These are phyloP conservation scores for Mycena capillaripes DNA, from an alignment of 768 basidiomycete genomes.

Conservation along the genomic window DNA sequence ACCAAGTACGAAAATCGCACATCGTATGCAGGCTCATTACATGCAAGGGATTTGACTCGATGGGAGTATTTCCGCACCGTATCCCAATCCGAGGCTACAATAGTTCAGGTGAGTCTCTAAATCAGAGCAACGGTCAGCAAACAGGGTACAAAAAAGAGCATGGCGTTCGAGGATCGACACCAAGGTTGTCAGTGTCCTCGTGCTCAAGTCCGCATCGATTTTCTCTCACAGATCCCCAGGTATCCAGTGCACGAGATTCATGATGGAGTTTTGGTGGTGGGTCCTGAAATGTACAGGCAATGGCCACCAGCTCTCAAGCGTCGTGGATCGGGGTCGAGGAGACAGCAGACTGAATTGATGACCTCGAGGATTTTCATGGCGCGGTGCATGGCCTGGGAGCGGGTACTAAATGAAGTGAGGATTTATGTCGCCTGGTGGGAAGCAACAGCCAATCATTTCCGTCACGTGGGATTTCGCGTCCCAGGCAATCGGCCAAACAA, in stretches of 20 bases:
- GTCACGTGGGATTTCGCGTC: too few species aligned
- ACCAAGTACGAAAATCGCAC: not conserved
- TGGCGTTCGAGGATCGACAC: not conserved
- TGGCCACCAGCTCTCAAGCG: not conserved
- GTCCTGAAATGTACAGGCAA: not conserved
- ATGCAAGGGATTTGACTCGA: not conserved
- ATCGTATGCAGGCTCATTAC: not conserved
- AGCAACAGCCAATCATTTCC: too few species aligned
- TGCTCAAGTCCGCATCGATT: not conserved
- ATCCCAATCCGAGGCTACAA: slow-evolving; percentile 12
- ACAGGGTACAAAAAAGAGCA: too few species aligned
- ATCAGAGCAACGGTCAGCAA: not conserved
- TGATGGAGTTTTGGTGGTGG: not conserved
- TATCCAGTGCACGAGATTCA: not conserved
- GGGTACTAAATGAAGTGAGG: not conserved
- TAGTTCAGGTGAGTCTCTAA: not conserved
- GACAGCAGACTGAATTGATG: not conserved
- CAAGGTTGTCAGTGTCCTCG: not conserved
- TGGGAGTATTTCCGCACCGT: not conserved
- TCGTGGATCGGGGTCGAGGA: not conserved
- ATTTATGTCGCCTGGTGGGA: not conserved
- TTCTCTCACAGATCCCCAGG: not conserved
- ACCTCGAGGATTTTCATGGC: not conserved
- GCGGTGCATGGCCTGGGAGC: not conserved
- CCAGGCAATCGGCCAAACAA: too few species aligned